These are phyloP conservation scores for Aspergillus arachidicola DNA, from an alignment of 2,329 filamentous ascomycete species.

Conservation along the genomic window DNA sequence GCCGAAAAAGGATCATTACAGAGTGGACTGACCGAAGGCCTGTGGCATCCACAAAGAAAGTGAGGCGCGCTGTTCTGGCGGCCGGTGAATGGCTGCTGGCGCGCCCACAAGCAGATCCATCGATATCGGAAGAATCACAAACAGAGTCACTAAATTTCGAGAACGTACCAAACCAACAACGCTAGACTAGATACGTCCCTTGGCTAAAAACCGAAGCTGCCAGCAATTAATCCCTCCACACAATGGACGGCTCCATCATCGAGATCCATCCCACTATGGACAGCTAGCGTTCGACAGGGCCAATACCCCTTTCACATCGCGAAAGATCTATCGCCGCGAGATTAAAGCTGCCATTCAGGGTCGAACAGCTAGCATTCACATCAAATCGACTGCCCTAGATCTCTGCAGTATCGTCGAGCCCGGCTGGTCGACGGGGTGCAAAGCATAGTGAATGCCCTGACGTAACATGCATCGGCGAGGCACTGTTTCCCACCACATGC, in stretches of 20 bases:
- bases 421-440: neutral
- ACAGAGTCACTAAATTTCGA: neutral
- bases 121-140: slow-evolving; percentile 6
- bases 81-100: slow-evolving; percentile 4
- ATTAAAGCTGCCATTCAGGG: slow-evolving; percentile 6
- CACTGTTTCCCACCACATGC: neutral
- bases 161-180: neutral
- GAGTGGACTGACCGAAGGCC: slow-evolving; percentile 1
- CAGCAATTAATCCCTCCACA: neutral
- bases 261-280: neutral
- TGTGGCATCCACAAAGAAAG: slow-evolving; percentile 5
- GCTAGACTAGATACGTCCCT: neutral
- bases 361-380: slow-evolving; percentile 1
- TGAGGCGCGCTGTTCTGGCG: slow-evolving; percentile 9
- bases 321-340: neutral
- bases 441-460: neutral
- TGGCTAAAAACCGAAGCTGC: neutral
- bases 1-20: neutral
- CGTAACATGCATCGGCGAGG: neutral
- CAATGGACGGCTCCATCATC: neutral
- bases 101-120: slow-evolving; percentile 3
- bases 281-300: neutral
- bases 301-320: slow-evolving; percentile 2
- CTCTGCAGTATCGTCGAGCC: neutral
- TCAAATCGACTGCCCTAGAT: slow-evolving; percentile 1